Evolutionary conservation across 225 moss, liverwort and hornwort species (phyloP).

Genomic region (Thuidium tamariscinum): DNA sequence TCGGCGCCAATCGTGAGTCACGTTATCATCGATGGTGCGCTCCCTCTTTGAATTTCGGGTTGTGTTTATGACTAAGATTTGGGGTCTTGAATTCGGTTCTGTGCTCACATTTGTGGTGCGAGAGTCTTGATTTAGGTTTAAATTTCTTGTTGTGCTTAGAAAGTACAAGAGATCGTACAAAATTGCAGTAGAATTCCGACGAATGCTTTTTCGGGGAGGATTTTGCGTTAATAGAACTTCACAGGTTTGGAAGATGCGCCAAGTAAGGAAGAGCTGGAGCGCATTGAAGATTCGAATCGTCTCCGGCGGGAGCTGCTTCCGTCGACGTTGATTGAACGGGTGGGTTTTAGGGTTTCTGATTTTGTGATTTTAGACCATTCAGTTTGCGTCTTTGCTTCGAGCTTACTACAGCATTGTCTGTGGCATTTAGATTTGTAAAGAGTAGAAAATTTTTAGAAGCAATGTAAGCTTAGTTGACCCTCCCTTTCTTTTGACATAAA

Average conservation of each 20-base stretch:
- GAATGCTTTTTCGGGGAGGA: neutral
- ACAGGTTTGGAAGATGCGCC: neutral
- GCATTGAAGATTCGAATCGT: conserved; percentile 42
- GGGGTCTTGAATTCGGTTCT: neutral
- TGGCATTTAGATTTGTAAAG: neutral
- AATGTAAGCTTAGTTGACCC: neutral
- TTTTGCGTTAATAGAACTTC: neutral
- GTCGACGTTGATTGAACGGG: conserved; percentile 49
- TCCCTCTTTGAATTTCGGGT: neutral
- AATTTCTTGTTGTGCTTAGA: neutral
- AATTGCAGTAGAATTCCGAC: neutral
- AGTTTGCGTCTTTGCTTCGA: neutral
- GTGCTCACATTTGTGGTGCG: neutral
- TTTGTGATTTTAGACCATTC: neutral
- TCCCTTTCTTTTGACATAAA: too few species aligned
- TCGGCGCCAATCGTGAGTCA: neutral
- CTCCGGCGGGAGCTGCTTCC: conserved; percentile 49
- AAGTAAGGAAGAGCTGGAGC: conserved; percentile 32
- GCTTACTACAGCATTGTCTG: neutral
- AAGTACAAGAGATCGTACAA: neutral
- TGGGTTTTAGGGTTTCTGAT: neutral
- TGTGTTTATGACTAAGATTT: neutral
- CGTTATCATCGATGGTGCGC: neutral
- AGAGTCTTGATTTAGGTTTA: neutral
- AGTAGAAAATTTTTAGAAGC: neutral